These are phyloP conservation scores for Claviceps pazoutovae DNA, from an alignment of 2,329 filamentous ascomycete species.

Conservation along the genomic window DNA sequence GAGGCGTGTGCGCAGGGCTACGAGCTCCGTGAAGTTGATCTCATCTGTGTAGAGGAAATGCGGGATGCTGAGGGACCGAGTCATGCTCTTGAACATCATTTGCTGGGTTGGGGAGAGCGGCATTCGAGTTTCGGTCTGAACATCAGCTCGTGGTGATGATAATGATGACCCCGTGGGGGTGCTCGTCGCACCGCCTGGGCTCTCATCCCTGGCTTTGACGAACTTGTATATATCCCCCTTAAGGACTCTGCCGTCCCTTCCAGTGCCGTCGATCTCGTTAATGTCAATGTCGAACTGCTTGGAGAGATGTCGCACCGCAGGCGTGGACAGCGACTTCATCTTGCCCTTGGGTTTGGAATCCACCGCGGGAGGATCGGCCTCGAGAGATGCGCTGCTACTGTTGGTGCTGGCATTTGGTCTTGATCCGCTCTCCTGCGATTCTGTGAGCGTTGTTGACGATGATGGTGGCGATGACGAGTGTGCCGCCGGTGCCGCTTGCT, in stretches of 20 bases:
- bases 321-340: constrained; percentile 68
- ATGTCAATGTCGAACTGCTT: constrained; percentile 73
- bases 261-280: constrained; percentile 64
- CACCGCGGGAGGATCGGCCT: constrained; percentile 6
- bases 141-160: constrained; percentile 10
- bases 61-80: constrained; percentile 74
- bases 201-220: constrained; percentile 37
- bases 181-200: constrained; percentile 11
- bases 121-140: constrained; percentile 54
- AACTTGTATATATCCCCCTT: constrained; percentile 84
- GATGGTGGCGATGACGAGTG: constrained; percentile 12
- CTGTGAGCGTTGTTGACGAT: constrained; percentile 4
- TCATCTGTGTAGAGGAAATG: constrained; percentile 94
- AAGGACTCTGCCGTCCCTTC: constrained; percentile 76
- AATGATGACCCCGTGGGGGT: constrained; percentile 10
- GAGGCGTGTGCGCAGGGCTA: constrained; percentile 56
- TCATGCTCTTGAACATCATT: constrained; percentile 98
- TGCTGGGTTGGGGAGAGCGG: constrained; percentile 66
- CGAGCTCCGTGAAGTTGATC: constrained; percentile 65
- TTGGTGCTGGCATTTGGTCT: not conserved
- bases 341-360: constrained; percentile 36
- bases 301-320: constrained; percentile 76
- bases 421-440: not conserved
- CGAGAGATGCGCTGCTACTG: not conserved
- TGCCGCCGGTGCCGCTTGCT: constrained; percentile 12